Percentiles rank a stretch among this genome's conserved stretches.
Conservation (phyloP, 2,329 filamentous ascomycete species). For the Dactylonectria estremocensis region DNA sequence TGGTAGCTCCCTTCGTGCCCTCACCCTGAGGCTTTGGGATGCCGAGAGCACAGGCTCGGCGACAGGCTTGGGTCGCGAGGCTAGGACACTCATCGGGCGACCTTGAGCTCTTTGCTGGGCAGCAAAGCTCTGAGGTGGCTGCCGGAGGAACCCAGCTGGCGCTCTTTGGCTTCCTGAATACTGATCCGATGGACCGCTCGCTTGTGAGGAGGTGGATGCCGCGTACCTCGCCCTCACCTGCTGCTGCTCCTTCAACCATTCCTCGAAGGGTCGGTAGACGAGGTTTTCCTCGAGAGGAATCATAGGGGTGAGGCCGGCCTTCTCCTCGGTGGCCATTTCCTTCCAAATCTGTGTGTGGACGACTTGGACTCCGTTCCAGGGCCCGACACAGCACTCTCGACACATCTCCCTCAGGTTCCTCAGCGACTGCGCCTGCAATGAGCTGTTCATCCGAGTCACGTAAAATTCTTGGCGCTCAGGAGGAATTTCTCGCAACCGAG, state of each 20-base stretch:
- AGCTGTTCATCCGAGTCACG: slow-evolving; percentile 60
- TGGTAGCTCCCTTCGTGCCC: slow-evolving; percentile 48
- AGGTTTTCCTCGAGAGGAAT: slow-evolving; percentile 74
- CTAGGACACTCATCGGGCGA: slow-evolving; percentile 55
- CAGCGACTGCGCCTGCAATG: slow-evolving; percentile 63
- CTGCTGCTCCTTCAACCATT: slow-evolving; percentile 70
- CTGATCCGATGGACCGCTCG: slow-evolving; percentile 53
- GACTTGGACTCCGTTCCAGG: slow-evolving; percentile 64
- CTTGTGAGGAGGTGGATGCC: slow-evolving; percentile 49
- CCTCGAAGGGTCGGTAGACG: slow-evolving; percentile 76
- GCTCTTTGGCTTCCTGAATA: slow-evolving; percentile 53
- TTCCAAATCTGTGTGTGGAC: slow-evolving; percentile 73
- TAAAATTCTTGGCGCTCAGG: slow-evolving; percentile 74
- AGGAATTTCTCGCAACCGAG: slow-evolving; percentile 69
- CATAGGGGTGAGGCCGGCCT: slow-evolving; percentile 74
- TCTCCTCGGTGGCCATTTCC: slow-evolving; percentile 78
- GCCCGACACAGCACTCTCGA: slow-evolving; percentile 71
- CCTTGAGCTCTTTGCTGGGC: slow-evolving; percentile 75
- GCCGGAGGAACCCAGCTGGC: slow-evolving; percentile 63
- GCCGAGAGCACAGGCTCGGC: slow-evolving; percentile 43
- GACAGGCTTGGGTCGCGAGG: slow-evolving; percentile 46
- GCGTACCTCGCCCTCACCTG: slow-evolving; percentile 53
- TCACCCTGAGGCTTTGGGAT: slow-evolving; percentile 51
- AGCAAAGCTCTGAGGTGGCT: slow-evolving; percentile 75
- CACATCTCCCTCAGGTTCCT: slow-evolving; percentile 72